A percentile compares a stretch with the other conserved stretches of the same genome.
These are phyloP conservation scores for Penicillium antarcticum DNA, from an alignment of 495 filamentous ascomycete genomes.

Conservation along the genomic window DNA sequence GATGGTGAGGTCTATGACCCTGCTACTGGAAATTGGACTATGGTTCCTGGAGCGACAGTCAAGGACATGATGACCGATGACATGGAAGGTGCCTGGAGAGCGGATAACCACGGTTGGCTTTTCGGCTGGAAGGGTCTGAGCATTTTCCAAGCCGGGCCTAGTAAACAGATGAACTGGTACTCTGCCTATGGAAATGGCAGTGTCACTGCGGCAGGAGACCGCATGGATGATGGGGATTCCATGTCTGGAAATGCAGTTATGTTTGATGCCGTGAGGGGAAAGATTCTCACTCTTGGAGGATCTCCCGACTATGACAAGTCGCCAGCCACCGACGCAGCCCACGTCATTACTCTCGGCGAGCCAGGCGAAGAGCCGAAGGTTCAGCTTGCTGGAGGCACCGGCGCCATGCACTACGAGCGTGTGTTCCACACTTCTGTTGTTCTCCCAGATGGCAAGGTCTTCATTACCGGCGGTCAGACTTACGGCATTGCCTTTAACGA, in stretches of 20 bases:
- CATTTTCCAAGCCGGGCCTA: constrained; percentile 57
- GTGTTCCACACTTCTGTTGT: constrained; percentile 54
- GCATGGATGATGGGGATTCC: constrained; percentile 44
- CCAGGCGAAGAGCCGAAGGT: constrained; percentile 22
- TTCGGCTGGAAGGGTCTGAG: constrained; percentile 53
- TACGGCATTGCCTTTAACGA: constrained; percentile 49
- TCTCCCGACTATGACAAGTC: constrained; percentile 41
- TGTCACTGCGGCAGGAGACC: constrained; percentile 26
- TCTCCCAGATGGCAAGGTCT: constrained; percentile 54
- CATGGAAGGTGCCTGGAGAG: constrained; percentile 21
- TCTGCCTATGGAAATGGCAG: constrained; percentile 36
- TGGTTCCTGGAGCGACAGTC: constrained; percentile 34
- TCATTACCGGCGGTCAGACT: constrained; percentile 53
- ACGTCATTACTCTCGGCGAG: constrained; percentile 44
- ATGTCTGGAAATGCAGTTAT: constrained; percentile 54
- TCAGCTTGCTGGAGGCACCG: constrained; percentile 14
- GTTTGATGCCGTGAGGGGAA: constrained; percentile 54
- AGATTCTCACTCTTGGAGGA: constrained; percentile 54
- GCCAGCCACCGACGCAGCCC: constrained; percentile 38
- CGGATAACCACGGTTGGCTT: constrained; percentile 47
- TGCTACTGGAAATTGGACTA: constrained; percentile 30
- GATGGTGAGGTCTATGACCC: constrained; percentile 55
- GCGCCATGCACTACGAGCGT: constrained; percentile 42
- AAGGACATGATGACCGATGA: constrained; percentile 52
- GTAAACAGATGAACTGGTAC: constrained; percentile 45